Base-by-base conservation (phyloP, 2,329 filamentous ascomycete genomes). In the Pyrenochaeta sp. region DNA sequence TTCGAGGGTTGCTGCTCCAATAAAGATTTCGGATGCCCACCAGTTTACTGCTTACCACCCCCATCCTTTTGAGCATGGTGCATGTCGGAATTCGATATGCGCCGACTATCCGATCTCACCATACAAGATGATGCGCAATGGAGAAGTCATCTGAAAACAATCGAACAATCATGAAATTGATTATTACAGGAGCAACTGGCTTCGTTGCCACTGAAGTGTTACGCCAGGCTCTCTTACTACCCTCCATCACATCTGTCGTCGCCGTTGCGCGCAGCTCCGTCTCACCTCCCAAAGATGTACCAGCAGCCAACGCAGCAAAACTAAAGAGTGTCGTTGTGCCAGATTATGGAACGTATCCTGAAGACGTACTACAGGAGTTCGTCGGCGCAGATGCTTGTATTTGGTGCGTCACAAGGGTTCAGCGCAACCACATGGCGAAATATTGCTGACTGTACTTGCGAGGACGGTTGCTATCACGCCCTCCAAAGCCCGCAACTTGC, bases 381-480 rank as follows among this genome's bases (percentile, higher is more conserved):
- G 35, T 12, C 2, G 35, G 35, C 15, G 35, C 35, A 20, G 35
- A 37, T 21, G 35, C 35, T 3, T 37, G 35, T 14, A 37, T 37
- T 12, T 37, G 35, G 35, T 37, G 20, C 11, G 20, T 21, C 4
- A 12, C 10, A 10, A n/a, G 15, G 15, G 15, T 37, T 17, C 33
- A 5, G 17, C 11, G 10, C 11, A 20, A 7, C 17, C 5, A 20
- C 15, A 27, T 27, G 9, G 4, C 23, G 4, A 9, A 27, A 27
- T 14, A 71, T 75, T 1, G 49, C 20, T 30, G 18, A 37, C n/a
- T 42, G 17, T 17, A 10, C 55, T 27, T 18, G 20, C 2, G 12
- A 68, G 78, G 78, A 74, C 74, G n/a, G 71, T 83, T n/a, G 79
- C 77, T 3, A 65, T 82, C 12, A 81, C 76, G 0, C 81, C 77